phyloP scores from a whole-genome alignment of 768 basidiomycete genomes.

The Baorangia bicolor region DNA sequence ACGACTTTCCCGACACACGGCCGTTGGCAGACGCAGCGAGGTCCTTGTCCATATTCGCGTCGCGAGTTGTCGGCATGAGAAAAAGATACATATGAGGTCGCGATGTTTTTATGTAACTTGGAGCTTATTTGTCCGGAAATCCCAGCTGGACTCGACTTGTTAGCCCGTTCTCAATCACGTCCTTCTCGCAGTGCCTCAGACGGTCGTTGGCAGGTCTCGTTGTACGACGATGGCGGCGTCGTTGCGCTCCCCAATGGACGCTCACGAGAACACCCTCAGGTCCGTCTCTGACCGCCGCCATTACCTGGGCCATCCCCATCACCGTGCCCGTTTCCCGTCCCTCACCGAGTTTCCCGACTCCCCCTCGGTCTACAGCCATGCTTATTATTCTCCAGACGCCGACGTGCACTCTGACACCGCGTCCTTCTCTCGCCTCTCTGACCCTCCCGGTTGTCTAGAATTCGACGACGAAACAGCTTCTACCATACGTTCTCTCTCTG shows the following conservation, averaged over 20 bases:
- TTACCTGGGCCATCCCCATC: constrained; percentile 33
- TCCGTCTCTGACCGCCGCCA: constrained; percentile 50
- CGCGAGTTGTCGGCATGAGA: constrained; percentile 16
- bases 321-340: constrained; percentile 49
- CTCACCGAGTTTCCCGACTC: constrained; percentile 62
- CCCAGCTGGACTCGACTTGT: constrained; percentile 5
- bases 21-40: constrained; percentile 63
- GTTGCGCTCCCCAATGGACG: constrained; percentile 36
- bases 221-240: constrained; percentile 42
- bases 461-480: constrained; percentile 49
- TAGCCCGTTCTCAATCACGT: not conserved
- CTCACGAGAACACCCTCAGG: constrained; percentile 31
- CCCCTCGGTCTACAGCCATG: constrained; percentile 66
- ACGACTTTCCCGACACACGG: constrained; percentile 66
- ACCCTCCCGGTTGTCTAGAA: constrained; percentile 51
- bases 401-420: constrained; percentile 26
- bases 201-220: constrained; percentile 4
- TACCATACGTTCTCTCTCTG: constrained; percentile 29
- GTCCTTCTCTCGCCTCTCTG: constrained; percentile 41
- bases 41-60: constrained; percentile 20
- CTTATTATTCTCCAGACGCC: constrained; percentile 55
- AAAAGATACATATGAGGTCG: constrained; percentile 5
- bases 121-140: constrained; percentile 2
- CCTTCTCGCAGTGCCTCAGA: not conserved
- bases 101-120: constrained; percentile 26